Conservation (phyloP, 2,329 filamentous ascomycete genomes). For the Exophiala xenobiotica region DNA sequence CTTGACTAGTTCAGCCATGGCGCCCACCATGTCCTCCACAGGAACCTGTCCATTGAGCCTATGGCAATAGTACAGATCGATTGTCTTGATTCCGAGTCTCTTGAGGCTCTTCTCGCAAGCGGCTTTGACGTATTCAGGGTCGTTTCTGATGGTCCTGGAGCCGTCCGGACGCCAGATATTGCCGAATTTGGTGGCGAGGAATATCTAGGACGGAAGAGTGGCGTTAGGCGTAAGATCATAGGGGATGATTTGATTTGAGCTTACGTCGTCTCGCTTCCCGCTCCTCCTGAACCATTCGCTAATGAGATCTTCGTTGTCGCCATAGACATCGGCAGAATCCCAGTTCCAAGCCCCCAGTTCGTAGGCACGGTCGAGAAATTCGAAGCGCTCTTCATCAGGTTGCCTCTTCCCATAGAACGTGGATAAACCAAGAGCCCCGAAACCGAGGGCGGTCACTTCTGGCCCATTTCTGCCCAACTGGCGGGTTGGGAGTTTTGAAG, state of each 20-base stretch:
- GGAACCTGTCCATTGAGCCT: constrained; percentile 43
- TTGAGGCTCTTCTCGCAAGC: constrained; percentile 39
- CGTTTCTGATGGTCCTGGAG: constrained; percentile 29
- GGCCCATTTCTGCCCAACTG: constrained; percentile 33
- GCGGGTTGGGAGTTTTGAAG: constrained; percentile 25
- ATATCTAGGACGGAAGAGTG: constrained; percentile 34
- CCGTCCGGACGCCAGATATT: constrained; percentile 20
- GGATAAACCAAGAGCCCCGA: constrained; percentile 30
- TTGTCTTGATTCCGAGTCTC: constrained; percentile 38
- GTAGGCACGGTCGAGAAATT: constrained; percentile 47
- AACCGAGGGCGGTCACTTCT: constrained; percentile 31
- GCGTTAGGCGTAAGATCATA: neutral
- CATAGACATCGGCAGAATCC: constrained; percentile 39
- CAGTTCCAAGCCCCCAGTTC: constrained; percentile 46
- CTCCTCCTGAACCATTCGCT: constrained; percentile 41
- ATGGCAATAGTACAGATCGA: constrained; percentile 47
- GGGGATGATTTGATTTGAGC: too few relatives aligned
- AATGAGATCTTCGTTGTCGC: constrained; percentile 14
- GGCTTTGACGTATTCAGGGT: constrained; percentile 37
- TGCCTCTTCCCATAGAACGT: constrained; percentile 33
- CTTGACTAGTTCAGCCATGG: constrained; percentile 45
- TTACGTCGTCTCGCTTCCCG: constrained; percentile 34
- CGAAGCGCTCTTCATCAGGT: constrained; percentile 45
- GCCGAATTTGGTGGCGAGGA: constrained; percentile 44
- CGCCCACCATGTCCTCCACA: constrained; percentile 45